These are phyloP conservation scores for Phylloporus rhodoxanthus DNA, from an alignment of 768 basidiomycete species.

Conservation along the genomic window DNA sequence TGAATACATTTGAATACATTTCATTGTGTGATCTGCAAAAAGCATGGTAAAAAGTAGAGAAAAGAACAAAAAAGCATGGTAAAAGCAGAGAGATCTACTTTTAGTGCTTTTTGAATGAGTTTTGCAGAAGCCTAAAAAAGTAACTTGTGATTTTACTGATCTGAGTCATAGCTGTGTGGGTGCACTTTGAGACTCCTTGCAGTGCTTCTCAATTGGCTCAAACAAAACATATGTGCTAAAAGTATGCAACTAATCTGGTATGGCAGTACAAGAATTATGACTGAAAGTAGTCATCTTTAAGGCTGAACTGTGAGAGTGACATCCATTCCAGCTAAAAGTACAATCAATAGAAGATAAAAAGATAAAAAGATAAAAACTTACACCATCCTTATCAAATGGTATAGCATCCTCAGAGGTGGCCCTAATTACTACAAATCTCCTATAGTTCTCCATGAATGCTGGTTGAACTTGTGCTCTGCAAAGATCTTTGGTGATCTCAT, in stretches of 20 bases:
- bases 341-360: background rate
- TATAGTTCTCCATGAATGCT: conserved; percentile 51
- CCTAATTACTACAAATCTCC: conserved; percentile 60
- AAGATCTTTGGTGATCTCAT: conserved; percentile 46
- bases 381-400: conserved; percentile 37
- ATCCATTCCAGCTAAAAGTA: conserved; percentile 53
- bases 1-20: too few species aligned
- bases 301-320: conserved; percentile 42
- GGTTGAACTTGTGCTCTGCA: conserved; percentile 55
- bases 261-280: background rate
- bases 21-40: too few species aligned
- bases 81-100: too few species aligned
- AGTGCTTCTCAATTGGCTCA: background rate
- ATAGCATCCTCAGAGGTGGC: conserved; percentile 29
- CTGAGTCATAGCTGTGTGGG: too few species aligned
- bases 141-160: too few species aligned
- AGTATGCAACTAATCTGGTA: background rate
- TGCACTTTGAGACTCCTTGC: background rate
- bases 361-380: conserved; percentile 27
- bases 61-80: too few species aligned
- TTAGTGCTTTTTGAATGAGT: too few species aligned
- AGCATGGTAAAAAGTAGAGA: too few species aligned
- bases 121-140: too few species aligned
- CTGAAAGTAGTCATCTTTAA: conserved; percentile 52
- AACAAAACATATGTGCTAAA: background rate